Conservation (phyloP, 2,329 filamentous ascomycete species). For the Calcarisporium arbuscula region DNA sequence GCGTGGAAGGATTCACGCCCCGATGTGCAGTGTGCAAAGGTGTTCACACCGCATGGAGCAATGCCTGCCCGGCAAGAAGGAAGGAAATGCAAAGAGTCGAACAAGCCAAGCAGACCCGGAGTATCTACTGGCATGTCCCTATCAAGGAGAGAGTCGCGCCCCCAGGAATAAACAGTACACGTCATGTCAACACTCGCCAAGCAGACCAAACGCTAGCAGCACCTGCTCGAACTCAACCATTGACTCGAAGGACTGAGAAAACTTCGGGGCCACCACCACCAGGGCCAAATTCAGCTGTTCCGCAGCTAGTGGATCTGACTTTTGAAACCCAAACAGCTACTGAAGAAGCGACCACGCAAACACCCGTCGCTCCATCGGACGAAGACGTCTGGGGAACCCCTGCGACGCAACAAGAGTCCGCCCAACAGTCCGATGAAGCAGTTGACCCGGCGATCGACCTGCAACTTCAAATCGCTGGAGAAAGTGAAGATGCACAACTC, state of each 20-base stretch:
- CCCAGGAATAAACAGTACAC: not conserved
- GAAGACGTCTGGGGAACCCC: not conserved
- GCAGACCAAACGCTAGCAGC: not conserved
- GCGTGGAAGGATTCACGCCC: conserved; percentile 14
- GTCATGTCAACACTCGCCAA: not conserved
- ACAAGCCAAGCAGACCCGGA: conserved; percentile 13
- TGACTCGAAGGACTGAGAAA: not conserved
- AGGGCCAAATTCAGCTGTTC: not conserved
- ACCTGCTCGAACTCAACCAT: not conserved
- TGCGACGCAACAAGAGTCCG: not conserved
- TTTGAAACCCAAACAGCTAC: not conserved
- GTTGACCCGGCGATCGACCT: no score
- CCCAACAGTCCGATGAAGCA: not conserved
- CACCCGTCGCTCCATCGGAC: not conserved
- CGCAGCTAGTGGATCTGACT: not conserved
- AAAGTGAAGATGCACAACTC: not conserved
- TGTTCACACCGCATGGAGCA: conserved; percentile 18
- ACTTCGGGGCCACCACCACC: not conserved
- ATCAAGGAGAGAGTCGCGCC: conserved; percentile 2
- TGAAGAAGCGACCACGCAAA: not conserved
- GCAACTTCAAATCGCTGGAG: no score
- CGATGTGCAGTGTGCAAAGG: conserved; percentile 18
- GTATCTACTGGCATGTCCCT: conserved; percentile 14
- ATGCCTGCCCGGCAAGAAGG: conserved; percentile 17
- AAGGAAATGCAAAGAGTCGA: conserved; percentile 16